phyloP scores from a whole-genome alignment of 805 yeast species.

The Limtongia smithiae region DNA sequence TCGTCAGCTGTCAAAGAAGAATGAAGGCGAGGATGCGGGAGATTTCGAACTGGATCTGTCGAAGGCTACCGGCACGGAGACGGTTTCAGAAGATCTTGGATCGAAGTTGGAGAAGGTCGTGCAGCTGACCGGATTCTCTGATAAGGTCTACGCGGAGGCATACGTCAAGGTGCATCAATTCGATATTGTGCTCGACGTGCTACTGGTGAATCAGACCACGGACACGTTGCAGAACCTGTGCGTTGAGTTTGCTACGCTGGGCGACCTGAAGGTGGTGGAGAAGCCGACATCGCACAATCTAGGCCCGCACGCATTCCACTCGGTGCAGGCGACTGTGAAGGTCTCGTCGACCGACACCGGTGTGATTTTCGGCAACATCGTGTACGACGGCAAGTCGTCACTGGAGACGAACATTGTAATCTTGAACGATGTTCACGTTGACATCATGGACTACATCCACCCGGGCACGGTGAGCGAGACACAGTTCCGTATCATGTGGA shows the following conservation, averaged over 20 bases:
- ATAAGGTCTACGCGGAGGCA: slow-evolving; percentile 97
- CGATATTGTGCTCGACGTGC: slow-evolving; percentile 89
- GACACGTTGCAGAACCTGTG: slow-evolving; percentile 82
- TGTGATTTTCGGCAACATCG: slow-evolving; percentile 93
- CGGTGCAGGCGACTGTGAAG: slow-evolving; percentile 80
- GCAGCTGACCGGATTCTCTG: slow-evolving; percentile 96
- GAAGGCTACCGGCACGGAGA: slow-evolving; percentile 49
- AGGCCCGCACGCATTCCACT: slow-evolving; percentile 97
- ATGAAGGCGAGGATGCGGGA: slow-evolving; percentile 41
- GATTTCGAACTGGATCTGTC: slow-evolving; percentile 57
- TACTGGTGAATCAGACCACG: slow-evolving; percentile 90
- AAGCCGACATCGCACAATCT: slow-evolving; percentile 84
- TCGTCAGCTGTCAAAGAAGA: slow-evolving; percentile 64
- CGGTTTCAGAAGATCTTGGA: slow-evolving; percentile 48
- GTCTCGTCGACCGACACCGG: slow-evolving; percentile 98
- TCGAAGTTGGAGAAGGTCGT: slow-evolving; percentile 84
- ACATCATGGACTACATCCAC: slow-evolving; percentile 94
- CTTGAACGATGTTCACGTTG: slow-evolving; percentile 89
- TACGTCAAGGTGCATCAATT: slow-evolving; percentile 93
- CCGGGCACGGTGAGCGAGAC: slow-evolving; percentile 89
- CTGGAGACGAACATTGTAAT: slow-evolving; percentile 86
- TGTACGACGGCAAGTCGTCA: slow-evolving; percentile 93
- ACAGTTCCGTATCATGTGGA: slow-evolving; percentile 96
- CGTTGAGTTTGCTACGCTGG: slow-evolving; percentile 93
- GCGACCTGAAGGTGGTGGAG: slow-evolving; percentile 92